Evolutionary conservation across 108 stramenopile genomes (phyloP).

Genomic region (Cylindrotheca fusiformis): DNA sequence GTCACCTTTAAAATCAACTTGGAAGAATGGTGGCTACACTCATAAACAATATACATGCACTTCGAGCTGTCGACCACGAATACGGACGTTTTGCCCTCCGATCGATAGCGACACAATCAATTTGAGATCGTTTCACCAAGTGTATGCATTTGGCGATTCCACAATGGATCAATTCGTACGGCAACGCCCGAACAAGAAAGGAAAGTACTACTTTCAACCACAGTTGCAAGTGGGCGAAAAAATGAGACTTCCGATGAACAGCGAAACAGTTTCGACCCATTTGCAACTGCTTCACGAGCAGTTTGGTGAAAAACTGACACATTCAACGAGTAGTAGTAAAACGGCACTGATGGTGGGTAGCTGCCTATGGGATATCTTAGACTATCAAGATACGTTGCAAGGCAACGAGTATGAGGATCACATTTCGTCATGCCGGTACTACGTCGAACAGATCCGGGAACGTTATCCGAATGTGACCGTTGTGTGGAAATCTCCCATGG

Average conservation of each 20-base stretch:
- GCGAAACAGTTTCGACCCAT: slow-evolving; percentile 5
- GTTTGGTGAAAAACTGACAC: background rate
- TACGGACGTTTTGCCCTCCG: slow-evolving; percentile 9
- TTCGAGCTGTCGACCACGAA: background rate
- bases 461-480: slow-evolving; percentile 19
- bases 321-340: background rate
- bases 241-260: slow-evolving; percentile 13
- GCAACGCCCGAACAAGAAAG: slow-evolving; percentile 27
- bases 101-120: background rate
- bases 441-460: slow-evolving; percentile 1
- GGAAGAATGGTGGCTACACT: slow-evolving; percentile 24
- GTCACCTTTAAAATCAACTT: slow-evolving; percentile 15
- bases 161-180: slow-evolving; percentile 24
- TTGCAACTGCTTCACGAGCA: slow-evolving; percentile 11
- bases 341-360: slow-evolving; percentile 22
- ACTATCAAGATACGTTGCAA: slow-evolving; percentile 8
- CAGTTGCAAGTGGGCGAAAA: slow-evolving; percentile 21
- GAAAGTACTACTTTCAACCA: slow-evolving; percentile 24
- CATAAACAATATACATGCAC: slow-evolving; percentile 7
- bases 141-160: slow-evolving; percentile 30
- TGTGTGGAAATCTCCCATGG: slow-evolving; percentile 34
- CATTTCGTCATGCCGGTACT: slow-evolving; percentile 6
- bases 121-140: slow-evolving; percentile 18
- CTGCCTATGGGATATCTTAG: slow-evolving; percentile 28
- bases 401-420: slow-evolving; percentile 7